Conservation (phyloP, 352 stramenopile species). For the Phytophthora lateralis region DNA sequence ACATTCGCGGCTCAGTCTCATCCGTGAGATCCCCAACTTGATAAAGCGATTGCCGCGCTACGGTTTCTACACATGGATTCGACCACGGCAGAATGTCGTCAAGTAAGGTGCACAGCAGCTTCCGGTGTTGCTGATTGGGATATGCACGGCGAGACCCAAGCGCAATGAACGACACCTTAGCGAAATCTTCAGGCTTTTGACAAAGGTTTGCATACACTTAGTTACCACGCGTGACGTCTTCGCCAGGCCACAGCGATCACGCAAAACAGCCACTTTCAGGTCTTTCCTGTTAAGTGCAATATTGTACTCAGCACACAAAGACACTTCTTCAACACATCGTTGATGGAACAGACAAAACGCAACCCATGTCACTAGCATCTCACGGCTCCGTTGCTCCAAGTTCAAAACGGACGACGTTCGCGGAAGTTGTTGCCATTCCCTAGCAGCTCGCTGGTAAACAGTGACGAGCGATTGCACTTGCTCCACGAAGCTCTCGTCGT, state of each 20-base stretch:
- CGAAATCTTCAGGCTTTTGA: slow-evolving; percentile 24
- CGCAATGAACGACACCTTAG: slow-evolving; percentile 34
- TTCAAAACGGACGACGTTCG: slow-evolving; percentile 18
- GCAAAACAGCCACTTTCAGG: slow-evolving; percentile 42
- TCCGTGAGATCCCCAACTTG: slow-evolving; percentile 51
- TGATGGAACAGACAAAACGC: slow-evolving; percentile 51
- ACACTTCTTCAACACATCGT: slow-evolving; percentile 9
- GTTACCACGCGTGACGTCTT: slow-evolving; percentile 45
- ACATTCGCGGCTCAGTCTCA: slow-evolving; percentile 17
- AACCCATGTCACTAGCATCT: slow-evolving; percentile 52
- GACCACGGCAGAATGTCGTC: slow-evolving; percentile 52
- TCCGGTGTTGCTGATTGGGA: slow-evolving; percentile 56
- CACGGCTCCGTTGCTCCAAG: slow-evolving; percentile 45
- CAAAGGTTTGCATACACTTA: slow-evolving; percentile 43
- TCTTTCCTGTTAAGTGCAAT: slow-evolving; percentile 46
- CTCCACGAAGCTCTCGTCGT: slow-evolving; percentile 3
- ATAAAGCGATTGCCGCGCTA: slow-evolving; percentile 55
- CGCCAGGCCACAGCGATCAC: slow-evolving; percentile 37
- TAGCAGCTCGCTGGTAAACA: slow-evolving; percentile 18
- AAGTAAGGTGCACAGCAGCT: slow-evolving; percentile 47
- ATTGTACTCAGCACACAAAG: slow-evolving; percentile 37
- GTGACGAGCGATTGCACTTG: slow-evolving; percentile 18
- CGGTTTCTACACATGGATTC: slow-evolving; percentile 39
- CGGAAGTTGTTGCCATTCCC: slow-evolving; percentile 18
- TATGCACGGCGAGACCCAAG: slow-evolving; percentile 50